Conservation (phyloP, 2,329 filamentous ascomycete genomes). For the Aspergillus costaricaensis region DNA sequence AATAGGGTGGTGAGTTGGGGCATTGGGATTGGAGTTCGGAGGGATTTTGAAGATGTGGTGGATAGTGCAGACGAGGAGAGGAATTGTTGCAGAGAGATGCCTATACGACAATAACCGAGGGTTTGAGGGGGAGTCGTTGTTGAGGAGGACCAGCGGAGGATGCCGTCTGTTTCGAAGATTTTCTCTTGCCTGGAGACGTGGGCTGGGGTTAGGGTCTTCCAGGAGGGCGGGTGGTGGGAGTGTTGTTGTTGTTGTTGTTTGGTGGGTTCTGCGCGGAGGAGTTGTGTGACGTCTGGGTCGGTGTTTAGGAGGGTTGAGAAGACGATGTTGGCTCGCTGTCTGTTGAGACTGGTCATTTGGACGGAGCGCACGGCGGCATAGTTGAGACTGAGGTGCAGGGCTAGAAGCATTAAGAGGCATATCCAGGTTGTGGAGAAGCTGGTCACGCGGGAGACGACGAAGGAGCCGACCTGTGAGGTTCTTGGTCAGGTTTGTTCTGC, state of each 20-base stretch:
- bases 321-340: constrained; percentile 80
- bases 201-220: constrained; percentile 56
- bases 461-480: constrained; percentile 62
- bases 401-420: constrained; percentile 70
- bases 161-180: constrained; percentile 64
- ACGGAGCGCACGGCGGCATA: constrained; percentile 83
- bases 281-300: constrained; percentile 26
- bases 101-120: constrained; percentile 59
- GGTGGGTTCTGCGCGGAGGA: constrained; percentile 1
- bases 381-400: constrained; percentile 79
- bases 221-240: neutral
- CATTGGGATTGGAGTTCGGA: constrained; percentile 44
- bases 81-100: constrained; percentile 47
- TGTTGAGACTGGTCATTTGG: constrained; percentile 79
- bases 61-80: constrained; percentile 18
- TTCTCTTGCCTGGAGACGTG: constrained; percentile 63
- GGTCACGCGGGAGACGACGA: constrained; percentile 76
- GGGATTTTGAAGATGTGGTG: constrained; percentile 18
- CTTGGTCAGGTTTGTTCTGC: constrained; percentile 1
- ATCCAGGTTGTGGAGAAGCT: constrained; percentile 72
- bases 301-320: constrained; percentile 59
- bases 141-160: constrained; percentile 58
- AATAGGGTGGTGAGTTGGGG: constrained; percentile 55
- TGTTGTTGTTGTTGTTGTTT: neutral
- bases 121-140: neutral